Percentiles rank a stretch among this genome's conserved stretches.
Evolutionary conservation across 2,329 filamentous ascomycete genomes (phyloP).

Genomic region (Alternaria tenuissima): DNA sequence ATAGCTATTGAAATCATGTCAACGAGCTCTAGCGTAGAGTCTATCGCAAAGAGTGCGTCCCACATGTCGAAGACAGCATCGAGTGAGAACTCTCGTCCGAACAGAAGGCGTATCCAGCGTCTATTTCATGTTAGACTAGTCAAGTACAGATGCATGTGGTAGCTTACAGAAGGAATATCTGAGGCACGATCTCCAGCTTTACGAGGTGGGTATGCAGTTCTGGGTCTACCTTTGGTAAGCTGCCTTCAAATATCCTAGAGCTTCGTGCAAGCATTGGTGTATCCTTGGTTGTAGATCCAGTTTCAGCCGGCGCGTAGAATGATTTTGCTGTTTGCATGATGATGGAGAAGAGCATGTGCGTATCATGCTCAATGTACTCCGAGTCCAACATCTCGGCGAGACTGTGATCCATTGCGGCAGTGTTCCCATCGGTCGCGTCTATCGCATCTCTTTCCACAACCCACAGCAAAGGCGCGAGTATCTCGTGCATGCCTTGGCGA

Average conservation of each 20-base stretch:
- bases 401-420: slow-evolving; percentile 33
- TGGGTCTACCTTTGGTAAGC: slow-evolving; percentile 80
- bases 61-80: slow-evolving; percentile 84
- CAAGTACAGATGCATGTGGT: background rate
- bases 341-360: slow-evolving; percentile 83
- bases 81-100: slow-evolving; percentile 92
- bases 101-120: slow-evolving; percentile 92
- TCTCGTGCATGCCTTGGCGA: slow-evolving; percentile 98
- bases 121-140: slow-evolving; percentile 55
- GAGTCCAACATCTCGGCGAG: slow-evolving; percentile 68
- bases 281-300: slow-evolving; percentile 45
- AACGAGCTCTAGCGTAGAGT: slow-evolving; percentile 79
- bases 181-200: slow-evolving; percentile 87
- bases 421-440: slow-evolving; percentile 50
- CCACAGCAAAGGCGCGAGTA: slow-evolving; percentile 88
- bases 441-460: slow-evolving; percentile 84
- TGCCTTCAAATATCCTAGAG: slow-evolving; percentile 83
- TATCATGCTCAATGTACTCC: slow-evolving; percentile 84
- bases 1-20: slow-evolving; percentile 94
- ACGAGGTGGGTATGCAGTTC: slow-evolving; percentile 82
- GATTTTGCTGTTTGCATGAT: slow-evolving; percentile 87
- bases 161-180: slow-evolving; percentile 90
- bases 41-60: slow-evolving; percentile 90
- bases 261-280: slow-evolving; percentile 86
- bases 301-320: slow-evolving; percentile 78